Evolutionary conservation across 768 basidiomycete species (phyloP).

Genomic region (Mrakia blollopis): DNA sequence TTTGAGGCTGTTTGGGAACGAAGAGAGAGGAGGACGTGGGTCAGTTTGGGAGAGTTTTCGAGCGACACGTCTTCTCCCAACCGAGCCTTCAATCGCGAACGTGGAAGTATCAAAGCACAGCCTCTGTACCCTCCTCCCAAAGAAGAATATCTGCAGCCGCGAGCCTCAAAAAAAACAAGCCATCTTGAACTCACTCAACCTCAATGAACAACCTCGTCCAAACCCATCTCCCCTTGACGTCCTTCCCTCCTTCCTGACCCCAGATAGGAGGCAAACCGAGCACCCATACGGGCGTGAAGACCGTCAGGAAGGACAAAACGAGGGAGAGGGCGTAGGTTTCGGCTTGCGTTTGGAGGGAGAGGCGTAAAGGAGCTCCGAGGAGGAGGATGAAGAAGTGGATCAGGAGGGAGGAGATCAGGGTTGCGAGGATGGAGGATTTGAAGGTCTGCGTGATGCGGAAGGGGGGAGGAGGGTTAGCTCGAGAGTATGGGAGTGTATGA

Average conservation of each 20-base stretch:
- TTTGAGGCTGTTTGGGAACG: constrained; percentile 23
- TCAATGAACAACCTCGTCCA: constrained; percentile 80
- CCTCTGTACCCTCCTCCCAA: not conserved
- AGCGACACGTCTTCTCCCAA: no score
- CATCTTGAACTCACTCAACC: constrained; percentile 60
- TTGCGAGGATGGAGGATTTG: constrained; percentile 47
- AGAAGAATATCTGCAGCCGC: constrained; percentile 20
- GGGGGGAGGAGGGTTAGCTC: constrained; percentile 37
- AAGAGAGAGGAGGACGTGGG: not conserved
- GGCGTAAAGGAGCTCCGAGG: constrained; percentile 9
- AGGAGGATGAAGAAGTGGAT: constrained; percentile 45
- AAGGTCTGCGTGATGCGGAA: constrained; percentile 44
- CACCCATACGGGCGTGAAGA: constrained; percentile 65
- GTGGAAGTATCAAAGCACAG: no score
- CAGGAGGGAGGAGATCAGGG: constrained; percentile 51
- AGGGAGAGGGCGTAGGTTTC: constrained; percentile 63
- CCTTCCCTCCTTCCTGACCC: constrained; percentile 48
- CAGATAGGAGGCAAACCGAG: constrained; percentile 59
- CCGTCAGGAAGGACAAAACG: constrained; percentile 60
- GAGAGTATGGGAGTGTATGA: no score
- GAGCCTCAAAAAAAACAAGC: not conserved
- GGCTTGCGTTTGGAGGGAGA: constrained; percentile 8
- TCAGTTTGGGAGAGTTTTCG: no score
- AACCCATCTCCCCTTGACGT: constrained; percentile 50
- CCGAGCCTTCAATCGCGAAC: no score